Conservation (phyloP, 495 filamentous ascomycete genomes). For the Aspergillus steynii region DNA sequence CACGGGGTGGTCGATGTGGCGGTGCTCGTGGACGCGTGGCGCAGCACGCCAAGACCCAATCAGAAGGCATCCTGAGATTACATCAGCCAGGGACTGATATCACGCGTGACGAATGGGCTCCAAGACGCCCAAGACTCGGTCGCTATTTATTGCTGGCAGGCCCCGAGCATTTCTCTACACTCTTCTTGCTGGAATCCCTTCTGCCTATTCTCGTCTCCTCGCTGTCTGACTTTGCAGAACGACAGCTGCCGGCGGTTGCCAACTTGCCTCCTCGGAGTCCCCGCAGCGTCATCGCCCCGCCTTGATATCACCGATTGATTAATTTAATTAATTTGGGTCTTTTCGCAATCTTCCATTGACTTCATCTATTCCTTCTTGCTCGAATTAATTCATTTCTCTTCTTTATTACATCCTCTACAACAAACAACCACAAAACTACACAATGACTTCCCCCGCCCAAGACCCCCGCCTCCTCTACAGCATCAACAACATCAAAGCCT, state of each 20-base stretch:
- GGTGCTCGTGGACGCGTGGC: neutral
- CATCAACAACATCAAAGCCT: constrained; percentile 80
- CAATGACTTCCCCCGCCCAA: constrained; percentile 27
- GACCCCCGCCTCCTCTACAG: constrained; percentile 83
- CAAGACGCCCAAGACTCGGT: neutral
- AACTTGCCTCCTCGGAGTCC: neutral
- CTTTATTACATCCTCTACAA: neutral
- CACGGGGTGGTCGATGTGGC: neutral
- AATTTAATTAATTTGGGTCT: neutral
- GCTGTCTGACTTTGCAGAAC: neutral
- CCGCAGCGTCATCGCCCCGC: constrained; percentile 1
- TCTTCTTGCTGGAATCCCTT: neutral
- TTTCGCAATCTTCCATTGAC: neutral
- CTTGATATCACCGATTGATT: neutral
- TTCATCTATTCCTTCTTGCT: neutral
- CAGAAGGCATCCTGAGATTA: neutral
- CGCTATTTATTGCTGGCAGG: neutral
- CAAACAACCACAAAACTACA: neutral
- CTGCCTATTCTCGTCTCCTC: neutral
- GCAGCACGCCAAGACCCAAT: neutral
- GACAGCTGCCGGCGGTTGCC: neutral
- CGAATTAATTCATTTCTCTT: neutral
- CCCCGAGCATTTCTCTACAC: neutral
- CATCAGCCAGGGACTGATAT: neutral
- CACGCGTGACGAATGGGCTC: neutral